These are phyloP conservation scores for Beauveria scarabaeidicola DNA, from an alignment of 2,329 filamentous ascomycete genomes.

Conservation along the genomic window DNA sequence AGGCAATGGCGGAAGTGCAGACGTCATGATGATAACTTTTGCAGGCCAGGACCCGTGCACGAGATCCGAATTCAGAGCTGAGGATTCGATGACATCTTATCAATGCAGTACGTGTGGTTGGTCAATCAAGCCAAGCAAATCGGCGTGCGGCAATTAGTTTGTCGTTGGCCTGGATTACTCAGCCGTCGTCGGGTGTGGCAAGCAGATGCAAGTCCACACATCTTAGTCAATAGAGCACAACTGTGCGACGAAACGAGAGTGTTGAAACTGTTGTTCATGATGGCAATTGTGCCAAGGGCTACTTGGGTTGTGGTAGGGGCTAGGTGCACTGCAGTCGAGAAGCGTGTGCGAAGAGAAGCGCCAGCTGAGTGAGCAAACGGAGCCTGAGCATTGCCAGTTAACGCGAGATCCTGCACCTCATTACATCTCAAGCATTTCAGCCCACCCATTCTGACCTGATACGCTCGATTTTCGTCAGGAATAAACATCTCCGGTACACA, in stretches of 20 bases:
- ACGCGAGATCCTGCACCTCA: background rate
- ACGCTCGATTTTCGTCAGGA: too few relatives aligned
- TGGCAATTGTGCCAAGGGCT: too few relatives aligned
- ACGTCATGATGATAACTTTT: background rate
- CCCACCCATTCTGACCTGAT: background rate
- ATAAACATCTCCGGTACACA: too few relatives aligned
- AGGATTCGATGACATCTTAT: background rate
- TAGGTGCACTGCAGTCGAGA: background rate
- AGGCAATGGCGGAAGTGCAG: slow-evolving; percentile 24
- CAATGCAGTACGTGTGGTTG: background rate
- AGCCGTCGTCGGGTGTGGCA: background rate
- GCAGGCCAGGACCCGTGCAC: background rate
- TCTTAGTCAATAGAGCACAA: background rate
- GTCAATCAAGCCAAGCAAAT: background rate
- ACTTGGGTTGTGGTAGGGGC: too few relatives aligned
- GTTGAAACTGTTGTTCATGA: too few relatives aligned
- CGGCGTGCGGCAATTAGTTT: background rate
- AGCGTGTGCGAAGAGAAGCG: background rate
- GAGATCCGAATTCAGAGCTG: background rate
- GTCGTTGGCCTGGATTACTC: background rate
- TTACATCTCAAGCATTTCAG: background rate
- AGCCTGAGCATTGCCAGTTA: background rate
- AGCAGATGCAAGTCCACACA: background rate
- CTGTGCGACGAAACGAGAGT: too few relatives aligned
- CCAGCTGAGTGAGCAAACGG: background rate